Conservation (phyloP, 2,329 filamentous ascomycete species). For the Penicillium concentricum region DNA sequence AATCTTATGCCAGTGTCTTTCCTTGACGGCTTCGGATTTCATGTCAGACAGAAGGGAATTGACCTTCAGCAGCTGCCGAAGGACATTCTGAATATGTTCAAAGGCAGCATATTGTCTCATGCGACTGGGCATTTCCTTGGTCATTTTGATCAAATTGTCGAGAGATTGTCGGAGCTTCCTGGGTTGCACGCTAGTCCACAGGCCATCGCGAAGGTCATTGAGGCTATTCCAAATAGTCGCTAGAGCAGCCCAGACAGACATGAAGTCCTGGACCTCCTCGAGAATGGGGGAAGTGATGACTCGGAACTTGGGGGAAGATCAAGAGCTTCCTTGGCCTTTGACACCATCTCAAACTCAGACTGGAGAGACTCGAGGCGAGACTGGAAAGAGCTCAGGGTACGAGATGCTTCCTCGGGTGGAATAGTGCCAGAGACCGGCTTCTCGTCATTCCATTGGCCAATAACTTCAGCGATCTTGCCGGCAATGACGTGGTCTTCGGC, state of each 20-base stretch:
- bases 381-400: conserved; percentile 79
- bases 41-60: conserved; percentile 85
- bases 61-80: conserved; percentile 85
- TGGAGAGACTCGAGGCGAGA: conserved; percentile 79
- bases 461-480: conserved; percentile 83
- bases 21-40: conserved; percentile 93
- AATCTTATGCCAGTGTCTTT: conserved; percentile 96
- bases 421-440: conserved; percentile 96
- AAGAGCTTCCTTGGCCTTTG: conserved; percentile 93
- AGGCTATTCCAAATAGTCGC: conserved; percentile 96
- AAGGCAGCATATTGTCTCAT: conserved; percentile 99
- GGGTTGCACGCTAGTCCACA: conserved; percentile 95
- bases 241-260: conserved; percentile 94
- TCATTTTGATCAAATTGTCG: conserved; percentile 93
- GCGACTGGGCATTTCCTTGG: conserved; percentile 96
- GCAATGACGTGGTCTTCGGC: conserved; percentile 90
- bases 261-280: conserved; percentile 97
- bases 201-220: conserved; percentile 84
- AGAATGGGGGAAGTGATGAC: conserved; percentile 80
- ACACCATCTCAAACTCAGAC: conserved; percentile 87
- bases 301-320: conserved; percentile 80
- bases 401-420: conserved; percentile 81
- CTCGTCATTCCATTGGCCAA: conserved; percentile 87
- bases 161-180: conserved; percentile 87
- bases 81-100: conserved; percentile 90